Evolutionary conservation across 2,329 filamentous ascomycete species (phyloP).

Genomic region (Cytospora mali): DNA sequence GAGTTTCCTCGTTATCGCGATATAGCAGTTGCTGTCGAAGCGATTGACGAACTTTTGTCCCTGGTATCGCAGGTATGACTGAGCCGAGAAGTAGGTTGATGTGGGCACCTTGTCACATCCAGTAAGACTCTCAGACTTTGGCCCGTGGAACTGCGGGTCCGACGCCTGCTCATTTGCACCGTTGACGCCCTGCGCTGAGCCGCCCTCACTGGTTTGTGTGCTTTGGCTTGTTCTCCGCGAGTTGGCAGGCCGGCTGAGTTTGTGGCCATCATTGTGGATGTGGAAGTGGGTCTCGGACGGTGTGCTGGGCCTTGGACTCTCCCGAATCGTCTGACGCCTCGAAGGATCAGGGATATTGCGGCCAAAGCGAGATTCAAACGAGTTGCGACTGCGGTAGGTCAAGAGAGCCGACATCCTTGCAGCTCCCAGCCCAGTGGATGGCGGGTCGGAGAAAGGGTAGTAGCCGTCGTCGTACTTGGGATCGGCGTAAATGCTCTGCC

Average conservation of each 20-base stretch:
- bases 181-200: slow-evolving; percentile 1
- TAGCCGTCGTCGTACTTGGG: slow-evolving; percentile 98
- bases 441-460: slow-evolving; percentile 85
- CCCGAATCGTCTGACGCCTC: slow-evolving; percentile 80
- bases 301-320: slow-evolving; percentile 59
- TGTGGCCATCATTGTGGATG: slow-evolving; percentile 82
- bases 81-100: slow-evolving; percentile 94
- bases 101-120: slow-evolving; percentile 57
- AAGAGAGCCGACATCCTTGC: slow-evolving; percentile 96
- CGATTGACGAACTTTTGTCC: slow-evolving; percentile 94
- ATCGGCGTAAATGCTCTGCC: slow-evolving; percentile 95
- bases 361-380: slow-evolving; percentile 93
- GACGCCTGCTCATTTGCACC: slow-evolving; percentile 36
- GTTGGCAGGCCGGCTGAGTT: slow-evolving; percentile 55
- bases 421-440: slow-evolving; percentile 82
- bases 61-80: slow-evolving; percentile 96
- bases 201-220: slow-evolving; percentile 18
- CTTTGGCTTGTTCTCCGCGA: slow-evolving; percentile 52
- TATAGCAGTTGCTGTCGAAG: slow-evolving; percentile 98
- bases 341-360: slow-evolving; percentile 88
- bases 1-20: slow-evolving; percentile 95
- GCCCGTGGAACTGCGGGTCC: slow-evolving; percentile 74
- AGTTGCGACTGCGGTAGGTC: slow-evolving; percentile 95
- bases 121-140: slow-evolving; percentile 54
- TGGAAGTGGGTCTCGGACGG: slow-evolving; percentile 75